phyloP scores from a whole-genome alignment of 495 filamentous ascomycete species.

The Neurospora cerealis region DNA sequence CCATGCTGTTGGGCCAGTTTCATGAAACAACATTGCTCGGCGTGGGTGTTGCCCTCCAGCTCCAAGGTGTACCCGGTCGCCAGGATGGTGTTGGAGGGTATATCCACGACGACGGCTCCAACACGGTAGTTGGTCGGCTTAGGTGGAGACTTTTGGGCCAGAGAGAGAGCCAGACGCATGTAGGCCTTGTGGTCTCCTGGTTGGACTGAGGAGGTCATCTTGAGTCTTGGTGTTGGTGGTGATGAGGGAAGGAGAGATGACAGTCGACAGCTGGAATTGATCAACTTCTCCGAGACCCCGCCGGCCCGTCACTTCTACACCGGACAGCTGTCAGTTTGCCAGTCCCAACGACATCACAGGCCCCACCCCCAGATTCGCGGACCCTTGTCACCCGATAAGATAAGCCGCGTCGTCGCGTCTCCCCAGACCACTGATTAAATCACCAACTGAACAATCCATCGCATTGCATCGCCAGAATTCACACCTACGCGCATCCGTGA shows the following conservation, averaged over 20 bases:
- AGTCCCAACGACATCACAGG: background rate
- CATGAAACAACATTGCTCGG: slow-evolving; percentile 80
- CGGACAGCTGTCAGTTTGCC: no score
- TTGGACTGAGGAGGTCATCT: slow-evolving; percentile 15
- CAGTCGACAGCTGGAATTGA: background rate
- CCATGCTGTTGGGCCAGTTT: slow-evolving; percentile 51
- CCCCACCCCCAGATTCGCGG: background rate
- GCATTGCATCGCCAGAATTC: background rate
- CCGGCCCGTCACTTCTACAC: background rate
- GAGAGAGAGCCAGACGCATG: slow-evolving; percentile 61
- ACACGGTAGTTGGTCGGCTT: slow-evolving; percentile 90
- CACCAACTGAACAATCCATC: background rate
- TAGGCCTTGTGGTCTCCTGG: slow-evolving; percentile 48
- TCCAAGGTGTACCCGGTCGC: slow-evolving; percentile 88
- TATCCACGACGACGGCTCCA: slow-evolving; percentile 68
- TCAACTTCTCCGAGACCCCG: background rate
- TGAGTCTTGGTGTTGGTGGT: background rate
- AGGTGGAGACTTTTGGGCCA: slow-evolving; percentile 68
- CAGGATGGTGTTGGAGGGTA: slow-evolving; percentile 50
- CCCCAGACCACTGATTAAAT: background rate
- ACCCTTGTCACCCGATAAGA: background rate
- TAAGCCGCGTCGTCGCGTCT: slow-evolving; percentile 5
- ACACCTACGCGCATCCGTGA: background rate
- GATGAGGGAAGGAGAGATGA: background rate
- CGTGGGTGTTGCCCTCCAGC: slow-evolving; percentile 86